Conservation (phyloP, 1,139 yeast genomes). For the Taphrina sp. region DNA sequence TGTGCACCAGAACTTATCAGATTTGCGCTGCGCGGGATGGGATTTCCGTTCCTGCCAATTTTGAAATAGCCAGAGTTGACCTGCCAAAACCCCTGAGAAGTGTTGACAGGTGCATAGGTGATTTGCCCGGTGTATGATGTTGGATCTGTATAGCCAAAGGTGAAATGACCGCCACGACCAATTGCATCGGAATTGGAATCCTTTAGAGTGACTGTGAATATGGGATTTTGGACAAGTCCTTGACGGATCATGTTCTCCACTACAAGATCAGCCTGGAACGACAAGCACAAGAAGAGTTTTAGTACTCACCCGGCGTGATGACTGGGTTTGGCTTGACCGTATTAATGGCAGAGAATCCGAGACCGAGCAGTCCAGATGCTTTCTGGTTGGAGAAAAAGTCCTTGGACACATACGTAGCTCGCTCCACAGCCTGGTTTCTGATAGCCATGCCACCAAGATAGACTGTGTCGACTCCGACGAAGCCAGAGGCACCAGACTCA, state of each 20-base stretch:
- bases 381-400: constrained; percentile 19
- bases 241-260: constrained; percentile 29
- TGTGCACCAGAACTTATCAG: not conserved
- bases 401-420: constrained; percentile 23
- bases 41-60: constrained; percentile 83
- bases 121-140: constrained; percentile 24
- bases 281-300: not conserved
- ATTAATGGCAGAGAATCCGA: constrained; percentile 27
- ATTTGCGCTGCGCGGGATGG: constrained; percentile 54
- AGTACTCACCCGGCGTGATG: constrained; percentile 17
- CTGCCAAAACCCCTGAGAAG: constrained; percentile 99
- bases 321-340: constrained; percentile 30
- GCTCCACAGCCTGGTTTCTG: constrained; percentile 25
- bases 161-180: constrained; percentile 72
- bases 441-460: constrained; percentile 36
- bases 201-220: constrained; percentile 15
- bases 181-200: constrained; percentile 21
- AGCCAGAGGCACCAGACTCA: constrained; percentile 42
- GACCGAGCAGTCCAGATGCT: constrained; percentile 30
- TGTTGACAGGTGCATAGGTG: constrained; percentile 61
- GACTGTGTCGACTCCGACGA: constrained; percentile 40
- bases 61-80: constrained; percentile 86
- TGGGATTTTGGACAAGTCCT: constrained; percentile 11
- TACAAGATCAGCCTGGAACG: not conserved
- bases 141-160: constrained; percentile 50